Conservation (phyloP, 2,329 filamentous ascomycete species). For the Volutella citrinella region DNA sequence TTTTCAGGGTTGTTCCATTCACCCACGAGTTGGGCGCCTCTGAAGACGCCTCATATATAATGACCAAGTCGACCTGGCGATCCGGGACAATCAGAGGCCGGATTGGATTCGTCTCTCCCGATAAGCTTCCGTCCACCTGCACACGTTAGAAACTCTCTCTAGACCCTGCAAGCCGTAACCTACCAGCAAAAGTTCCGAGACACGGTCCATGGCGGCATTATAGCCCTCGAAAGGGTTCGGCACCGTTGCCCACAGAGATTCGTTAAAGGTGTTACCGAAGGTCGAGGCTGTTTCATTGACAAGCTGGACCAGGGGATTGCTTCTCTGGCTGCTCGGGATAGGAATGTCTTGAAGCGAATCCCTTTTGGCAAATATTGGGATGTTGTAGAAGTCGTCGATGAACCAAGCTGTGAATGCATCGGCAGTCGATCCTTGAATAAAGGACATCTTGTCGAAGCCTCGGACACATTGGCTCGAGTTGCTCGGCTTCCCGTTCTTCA, state of each 20-base stretch:
- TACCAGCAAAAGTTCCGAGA: constrained; percentile 25
- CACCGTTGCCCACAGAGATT: constrained; percentile 27
- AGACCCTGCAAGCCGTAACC: too few relatives aligned
- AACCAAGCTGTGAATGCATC: constrained; percentile 26
- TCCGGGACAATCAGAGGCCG: constrained; percentile 26
- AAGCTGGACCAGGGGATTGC: constrained; percentile 19
- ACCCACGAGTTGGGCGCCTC: constrained; percentile 24
- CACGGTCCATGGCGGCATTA: constrained; percentile 21
- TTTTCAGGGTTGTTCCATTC: constrained; percentile 26
- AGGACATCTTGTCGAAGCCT: constrained; percentile 30
- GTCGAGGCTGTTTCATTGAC: constrained; percentile 18
- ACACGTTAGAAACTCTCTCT: too few relatives aligned
- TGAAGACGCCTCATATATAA: constrained; percentile 29
- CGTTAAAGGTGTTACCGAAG: constrained; percentile 28
- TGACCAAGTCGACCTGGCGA: constrained; percentile 26
- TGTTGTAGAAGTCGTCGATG: constrained; percentile 23
- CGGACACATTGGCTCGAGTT: constrained; percentile 26
- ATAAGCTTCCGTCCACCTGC: constrained; percentile 29
- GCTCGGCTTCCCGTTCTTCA: constrained; percentile 20
- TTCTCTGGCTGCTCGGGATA: constrained; percentile 14
- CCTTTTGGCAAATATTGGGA: constrained; percentile 24
- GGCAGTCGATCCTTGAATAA: constrained; percentile 29
- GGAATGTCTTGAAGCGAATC: constrained; percentile 10
- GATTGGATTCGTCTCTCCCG: constrained; percentile 27
- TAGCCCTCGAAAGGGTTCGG: constrained; percentile 31